A percentile compares a stretch with the other conserved stretches of the same genome.
Conservation (phyloP, 805 yeast species). For the Candida khao-thaluensis region DNA sequence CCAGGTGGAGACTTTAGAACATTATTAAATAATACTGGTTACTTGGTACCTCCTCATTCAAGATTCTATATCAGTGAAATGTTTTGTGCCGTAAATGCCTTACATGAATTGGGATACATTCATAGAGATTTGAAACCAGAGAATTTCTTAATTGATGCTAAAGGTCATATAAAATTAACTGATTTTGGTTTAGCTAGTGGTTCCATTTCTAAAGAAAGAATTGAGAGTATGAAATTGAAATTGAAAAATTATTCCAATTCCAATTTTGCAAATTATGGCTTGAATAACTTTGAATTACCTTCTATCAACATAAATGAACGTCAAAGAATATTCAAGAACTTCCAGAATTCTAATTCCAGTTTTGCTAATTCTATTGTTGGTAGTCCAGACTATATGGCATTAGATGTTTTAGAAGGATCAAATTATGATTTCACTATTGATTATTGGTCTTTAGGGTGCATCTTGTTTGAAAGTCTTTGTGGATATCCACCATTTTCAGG, state of each 20-base stretch:
- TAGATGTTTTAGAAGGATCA: conserved; percentile 93
- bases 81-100: conserved; percentile 91
- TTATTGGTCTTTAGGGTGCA: conserved; percentile 98
- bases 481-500: conserved; percentile 99
- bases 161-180: conserved; percentile 89
- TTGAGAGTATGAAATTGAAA: conserved; percentile 83
- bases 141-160: conserved; percentile 82
- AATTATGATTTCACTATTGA: conserved; percentile 94
- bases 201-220: conserved; percentile 85
- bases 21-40: conserved; percentile 87
- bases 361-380: conserved; percentile 96
- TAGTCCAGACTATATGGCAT: conserved; percentile 98
- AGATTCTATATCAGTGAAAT: conserved; percentile 93
- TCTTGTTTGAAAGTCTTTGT: conserved; percentile 91
- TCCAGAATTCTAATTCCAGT: conserved; percentile 52
- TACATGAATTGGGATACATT: conserved; percentile 92
- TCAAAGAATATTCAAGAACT: conserved; percentile 79
- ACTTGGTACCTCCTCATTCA: conserved; percentile 90
- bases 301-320: conserved; percentile 82
- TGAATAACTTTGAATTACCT: conserved; percentile 45
- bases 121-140: conserved; percentile 97
- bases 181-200: conserved; percentile 99
- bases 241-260: conserved; percentile 74
- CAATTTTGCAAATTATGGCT: conserved; percentile 41
- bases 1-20: conserved; percentile 99